Evolutionary conservation across 2,329 filamentous ascomycete genomes (phyloP).

Genomic region (Acarospora socialis): DNA sequence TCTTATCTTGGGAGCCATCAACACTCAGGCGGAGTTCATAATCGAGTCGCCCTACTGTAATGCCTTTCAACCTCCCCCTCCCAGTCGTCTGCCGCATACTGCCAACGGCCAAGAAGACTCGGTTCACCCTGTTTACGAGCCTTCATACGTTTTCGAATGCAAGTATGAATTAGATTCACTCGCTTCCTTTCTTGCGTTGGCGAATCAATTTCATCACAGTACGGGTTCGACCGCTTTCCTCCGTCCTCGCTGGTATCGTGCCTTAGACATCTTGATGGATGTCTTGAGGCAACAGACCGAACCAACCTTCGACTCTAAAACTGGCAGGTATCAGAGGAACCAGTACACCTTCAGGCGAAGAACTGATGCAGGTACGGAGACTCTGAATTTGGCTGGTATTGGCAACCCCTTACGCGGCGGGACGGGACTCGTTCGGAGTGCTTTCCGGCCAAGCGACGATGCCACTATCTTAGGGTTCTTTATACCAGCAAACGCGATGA

Average conservation of each 20-base stretch:
- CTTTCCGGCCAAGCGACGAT: conserved; percentile 90
- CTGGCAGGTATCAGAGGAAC: conserved; percentile 52
- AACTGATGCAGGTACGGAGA: conserved; percentile 78
- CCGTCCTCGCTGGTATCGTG: conserved; percentile 61
- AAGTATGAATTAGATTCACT: conserved; percentile 97
- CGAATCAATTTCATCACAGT: conserved; percentile 72
- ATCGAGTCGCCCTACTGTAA: conserved; percentile 96
- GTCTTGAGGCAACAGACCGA: conserved; percentile 67
- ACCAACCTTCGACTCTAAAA: conserved; percentile 61
- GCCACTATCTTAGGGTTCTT: conserved; percentile 89
- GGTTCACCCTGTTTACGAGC: conserved; percentile 80
- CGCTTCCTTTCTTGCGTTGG: conserved; percentile 74
- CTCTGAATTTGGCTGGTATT: conserved; percentile 62
- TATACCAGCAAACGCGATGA: conserved; percentile 92
- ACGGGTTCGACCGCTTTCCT: conserved; percentile 68
- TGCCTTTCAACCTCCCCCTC: conserved; percentile 87
- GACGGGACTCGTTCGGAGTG: conserved; percentile 76
- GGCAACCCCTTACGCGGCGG: conserved; percentile 83
- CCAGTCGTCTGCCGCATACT: conserved; percentile 56
- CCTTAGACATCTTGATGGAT: conserved; percentile 57
- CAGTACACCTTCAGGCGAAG: conserved; percentile 75
- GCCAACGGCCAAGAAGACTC: conserved; percentile 68
- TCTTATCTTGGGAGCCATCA: conserved; percentile 82
- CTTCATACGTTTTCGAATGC: conserved; percentile 81
- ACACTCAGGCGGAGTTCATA: conserved; percentile 89